phyloP scores from a whole-genome alignment of 441 rosid species.

The Breynia disticha region DNA sequence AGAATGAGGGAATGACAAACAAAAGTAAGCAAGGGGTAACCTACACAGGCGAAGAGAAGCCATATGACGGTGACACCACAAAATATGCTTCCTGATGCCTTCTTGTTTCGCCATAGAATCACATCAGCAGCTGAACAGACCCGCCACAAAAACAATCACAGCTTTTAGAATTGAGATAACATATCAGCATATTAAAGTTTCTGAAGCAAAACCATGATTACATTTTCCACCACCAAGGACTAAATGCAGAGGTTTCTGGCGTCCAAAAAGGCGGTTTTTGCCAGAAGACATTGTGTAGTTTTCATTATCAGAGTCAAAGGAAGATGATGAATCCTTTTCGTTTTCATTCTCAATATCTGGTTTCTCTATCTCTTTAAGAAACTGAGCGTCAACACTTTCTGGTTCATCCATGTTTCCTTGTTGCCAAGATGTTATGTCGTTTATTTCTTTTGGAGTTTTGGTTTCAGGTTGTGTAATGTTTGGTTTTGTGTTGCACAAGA shows the following conservation, averaged over 20 bases:
- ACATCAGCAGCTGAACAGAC: conserved; percentile 39
- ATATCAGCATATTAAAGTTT: too few relatives aligned
- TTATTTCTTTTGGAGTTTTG: neutral
- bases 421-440: neutral
- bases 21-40: conserved; percentile 37
- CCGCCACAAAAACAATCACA: neutral
- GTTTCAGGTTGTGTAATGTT: too few relatives aligned
- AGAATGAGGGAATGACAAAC: conserved; percentile 36
- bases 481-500: too few relatives aligned
- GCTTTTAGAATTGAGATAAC: too few relatives aligned
- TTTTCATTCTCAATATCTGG: neutral
- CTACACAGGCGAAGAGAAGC: conserved; percentile 42
- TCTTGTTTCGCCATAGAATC: conserved; percentile 46
- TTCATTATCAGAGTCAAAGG: conserved; percentile 21
- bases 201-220: conserved; percentile 2
- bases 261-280: conserved; percentile 39
- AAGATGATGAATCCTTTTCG: conserved; percentile 9
- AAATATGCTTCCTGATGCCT: conserved; percentile 25
- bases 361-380: conserved; percentile 10
- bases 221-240: conserved; percentile 50
- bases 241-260: conserved; percentile 42
- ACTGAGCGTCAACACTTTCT: conserved; percentile 5
- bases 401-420: neutral
- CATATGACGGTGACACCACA: conserved; percentile 34
- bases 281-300: conserved; percentile 5